A percentile compares a stretch with the other conserved stretches of the same genome.
phyloP scores from a whole-genome alignment of 2,329 filamentous ascomycete genomes.

The Talaromyces pinophilus region DNA sequence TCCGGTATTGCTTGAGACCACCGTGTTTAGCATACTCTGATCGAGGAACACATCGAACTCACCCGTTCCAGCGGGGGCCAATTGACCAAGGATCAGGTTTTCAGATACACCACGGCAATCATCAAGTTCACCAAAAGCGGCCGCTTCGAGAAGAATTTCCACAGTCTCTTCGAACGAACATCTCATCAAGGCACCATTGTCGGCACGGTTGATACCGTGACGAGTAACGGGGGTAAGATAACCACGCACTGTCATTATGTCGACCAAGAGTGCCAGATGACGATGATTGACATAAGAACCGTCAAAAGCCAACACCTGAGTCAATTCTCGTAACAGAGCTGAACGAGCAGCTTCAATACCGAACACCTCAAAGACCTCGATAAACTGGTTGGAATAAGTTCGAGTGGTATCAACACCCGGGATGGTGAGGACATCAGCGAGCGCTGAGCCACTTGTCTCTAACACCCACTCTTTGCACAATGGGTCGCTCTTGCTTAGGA shows the following conservation, averaged over 20 bases:
- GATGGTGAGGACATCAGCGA: slow-evolving; percentile 80
- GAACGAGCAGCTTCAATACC: slow-evolving; percentile 93
- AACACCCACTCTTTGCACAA: slow-evolving; percentile 91
- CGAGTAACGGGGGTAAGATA: slow-evolving; percentile 94
- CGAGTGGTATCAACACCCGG: slow-evolving; percentile 83
- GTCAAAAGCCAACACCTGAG: slow-evolving; percentile 92
- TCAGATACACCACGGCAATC: slow-evolving; percentile 98
- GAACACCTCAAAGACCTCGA: slow-evolving; percentile 90
- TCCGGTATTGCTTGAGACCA: slow-evolving; percentile 87
- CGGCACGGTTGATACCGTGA: slow-evolving; percentile 96
- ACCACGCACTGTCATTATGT: slow-evolving; percentile 96
- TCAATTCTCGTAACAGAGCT: slow-evolving; percentile 83
- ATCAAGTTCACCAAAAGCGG: slow-evolving; percentile 90
- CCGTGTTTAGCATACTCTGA: slow-evolving; percentile 91
- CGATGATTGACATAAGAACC: slow-evolving; percentile 99
- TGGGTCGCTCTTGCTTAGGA: slow-evolving; percentile 71
- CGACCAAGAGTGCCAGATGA: slow-evolving; percentile 89
- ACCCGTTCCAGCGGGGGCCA: slow-evolving; percentile 95
- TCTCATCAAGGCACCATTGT: slow-evolving; percentile 97
- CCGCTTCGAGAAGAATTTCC: slow-evolving; percentile 94
- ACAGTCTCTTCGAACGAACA: slow-evolving; percentile 99
- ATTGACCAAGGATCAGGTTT: slow-evolving; percentile 96
- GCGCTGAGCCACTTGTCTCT: slow-evolving; percentile 86
- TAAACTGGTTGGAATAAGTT: slow-evolving; percentile 93
- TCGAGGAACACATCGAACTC: slow-evolving; percentile 94